Evolutionary conservation across 768 basidiomycete genomes (phyloP), one percentile per base, ranked within the genome.

Genomic region (Tulasnella sp.): DNA sequence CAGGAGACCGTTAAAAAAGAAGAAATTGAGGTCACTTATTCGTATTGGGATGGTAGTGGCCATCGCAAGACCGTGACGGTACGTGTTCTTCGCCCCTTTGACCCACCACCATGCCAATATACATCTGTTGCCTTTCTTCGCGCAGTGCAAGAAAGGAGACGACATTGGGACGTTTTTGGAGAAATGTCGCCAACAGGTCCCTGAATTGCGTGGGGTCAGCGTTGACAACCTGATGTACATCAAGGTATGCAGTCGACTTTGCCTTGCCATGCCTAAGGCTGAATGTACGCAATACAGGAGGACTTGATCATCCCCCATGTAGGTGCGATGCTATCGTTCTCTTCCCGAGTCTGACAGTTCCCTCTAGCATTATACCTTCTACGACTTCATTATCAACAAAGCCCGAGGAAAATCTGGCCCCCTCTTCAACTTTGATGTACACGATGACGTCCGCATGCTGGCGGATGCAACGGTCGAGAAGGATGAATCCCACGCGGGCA

Each of bases 211-310:
- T 53, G 84, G 84, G 7, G 81, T 92, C 46, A 86, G 82, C 54
- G 91, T 87, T 17, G 96, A 99, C 70, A 99, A 98, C 67, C 70
- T 99, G 35, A 98, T 98, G 93, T 99, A 98, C 71, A 80, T 99
- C 70, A 97, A 97, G 79, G 88, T 85, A 59, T 55, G 76, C 7
- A 29, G 15, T 45, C 31, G 43, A 45, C 43, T 17, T 5, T 9
- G 43, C 43, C 36, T 45, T 21, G 43, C n/a, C 23, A 23, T 23
- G 23, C 12, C 23, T 29, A n/a, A 8, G 14, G 23, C 43, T 37
- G 15, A 12, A 6, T n/a, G 12, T 32, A 25, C n/a, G 25, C 51
- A 27, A 40, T 59, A 35, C 63, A 96, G 86, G 96, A 99, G 74
- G 96, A 99, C 66, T 73, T 99, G 50, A 93, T 99, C 62, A 91